Conservation (phyloP, 2,329 filamentous ascomycete genomes). For the Xylariaceae sp. region DNA sequence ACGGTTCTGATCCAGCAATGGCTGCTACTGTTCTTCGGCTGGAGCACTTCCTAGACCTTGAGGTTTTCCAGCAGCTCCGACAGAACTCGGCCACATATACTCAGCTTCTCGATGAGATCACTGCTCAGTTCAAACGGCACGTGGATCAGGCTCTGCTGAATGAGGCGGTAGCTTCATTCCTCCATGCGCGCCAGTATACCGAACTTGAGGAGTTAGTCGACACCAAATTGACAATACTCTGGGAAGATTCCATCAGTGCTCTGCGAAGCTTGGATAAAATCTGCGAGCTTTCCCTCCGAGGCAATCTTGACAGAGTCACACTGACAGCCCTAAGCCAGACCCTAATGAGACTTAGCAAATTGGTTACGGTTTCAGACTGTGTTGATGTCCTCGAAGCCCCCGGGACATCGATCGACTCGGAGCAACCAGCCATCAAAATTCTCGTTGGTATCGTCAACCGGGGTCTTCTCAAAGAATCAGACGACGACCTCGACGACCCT, state of each 20-base stretch:
- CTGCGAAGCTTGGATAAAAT: conserved; percentile 67
- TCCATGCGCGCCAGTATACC: conserved; percentile 80
- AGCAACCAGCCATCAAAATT: conserved; percentile 57
- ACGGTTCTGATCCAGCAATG: conserved; percentile 80
- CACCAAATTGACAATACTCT: conserved; percentile 71
- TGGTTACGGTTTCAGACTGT: conserved; percentile 75
- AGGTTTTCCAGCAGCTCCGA: conserved; percentile 81
- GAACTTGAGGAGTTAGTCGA: conserved; percentile 84
- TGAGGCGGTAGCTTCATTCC: conserved; percentile 74
- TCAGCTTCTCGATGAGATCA: conserved; percentile 81
- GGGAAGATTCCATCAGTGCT: conserved; percentile 75
- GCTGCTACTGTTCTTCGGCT: conserved; percentile 80
- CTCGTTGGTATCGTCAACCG: conserved; percentile 69
- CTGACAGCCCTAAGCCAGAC: conserved; percentile 68
- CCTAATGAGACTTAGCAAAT: conserved; percentile 72
- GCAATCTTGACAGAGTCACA: conserved; percentile 59
- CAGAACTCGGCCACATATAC: conserved; percentile 79
- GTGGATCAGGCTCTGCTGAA: conserved; percentile 78
- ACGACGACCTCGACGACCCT: conserved; percentile 65
- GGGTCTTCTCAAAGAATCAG: conserved; percentile 62
- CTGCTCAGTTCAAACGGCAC: conserved; percentile 90
- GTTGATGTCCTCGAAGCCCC: conserved; percentile 66
- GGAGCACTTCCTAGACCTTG: conserved; percentile 79
- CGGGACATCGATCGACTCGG: conserved; percentile 43
- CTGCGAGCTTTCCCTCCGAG: conserved; percentile 65